Conservation (phyloP, 2,329 filamentous ascomycete genomes). For the Byssochlamys sp. region DNA sequence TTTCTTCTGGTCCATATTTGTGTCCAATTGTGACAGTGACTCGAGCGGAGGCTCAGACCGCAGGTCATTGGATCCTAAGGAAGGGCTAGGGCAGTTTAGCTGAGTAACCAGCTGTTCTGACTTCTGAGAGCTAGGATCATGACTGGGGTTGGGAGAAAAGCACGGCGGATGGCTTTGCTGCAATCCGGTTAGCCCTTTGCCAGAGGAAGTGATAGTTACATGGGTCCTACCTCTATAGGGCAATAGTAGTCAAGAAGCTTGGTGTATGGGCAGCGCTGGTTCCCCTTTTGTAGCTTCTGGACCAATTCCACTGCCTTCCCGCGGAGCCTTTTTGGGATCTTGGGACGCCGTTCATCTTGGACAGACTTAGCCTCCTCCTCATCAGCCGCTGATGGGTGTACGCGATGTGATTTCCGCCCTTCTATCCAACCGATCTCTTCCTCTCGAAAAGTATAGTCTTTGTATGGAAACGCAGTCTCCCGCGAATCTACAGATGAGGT, state of each 20-base stretch:
- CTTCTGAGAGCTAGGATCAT: not conserved
- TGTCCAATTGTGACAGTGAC: slow-evolving; percentile 4
- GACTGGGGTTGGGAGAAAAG: not conserved
- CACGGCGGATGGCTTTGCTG: slow-evolving; percentile 14
- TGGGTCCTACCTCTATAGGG: slow-evolving; percentile 40
- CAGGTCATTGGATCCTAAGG: not conserved
- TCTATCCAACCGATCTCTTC: slow-evolving; percentile 54
- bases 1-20: not conserved
- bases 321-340: slow-evolving; percentile 47
- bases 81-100: not conserved
- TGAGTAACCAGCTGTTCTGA: not conserved
- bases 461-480: slow-evolving; percentile 63
- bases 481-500: slow-evolving; percentile 55
- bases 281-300: slow-evolving; percentile 57
- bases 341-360: slow-evolving; percentile 5
- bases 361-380: slow-evolving; percentile 4
- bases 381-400: not conserved
- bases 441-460: slow-evolving; percentile 78
- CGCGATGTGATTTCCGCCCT: slow-evolving; percentile 6
- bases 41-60: slow-evolving; percentile 3
- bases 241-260: slow-evolving; percentile 74
- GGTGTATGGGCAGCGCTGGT: slow-evolving; percentile 68
- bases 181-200: not conserved
- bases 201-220: slow-evolving; percentile 11
- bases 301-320: slow-evolving; percentile 53